Conservation (phyloP, 2,329 filamentous ascomycete genomes). For the Teratosphaeria nubilosa region DNA sequence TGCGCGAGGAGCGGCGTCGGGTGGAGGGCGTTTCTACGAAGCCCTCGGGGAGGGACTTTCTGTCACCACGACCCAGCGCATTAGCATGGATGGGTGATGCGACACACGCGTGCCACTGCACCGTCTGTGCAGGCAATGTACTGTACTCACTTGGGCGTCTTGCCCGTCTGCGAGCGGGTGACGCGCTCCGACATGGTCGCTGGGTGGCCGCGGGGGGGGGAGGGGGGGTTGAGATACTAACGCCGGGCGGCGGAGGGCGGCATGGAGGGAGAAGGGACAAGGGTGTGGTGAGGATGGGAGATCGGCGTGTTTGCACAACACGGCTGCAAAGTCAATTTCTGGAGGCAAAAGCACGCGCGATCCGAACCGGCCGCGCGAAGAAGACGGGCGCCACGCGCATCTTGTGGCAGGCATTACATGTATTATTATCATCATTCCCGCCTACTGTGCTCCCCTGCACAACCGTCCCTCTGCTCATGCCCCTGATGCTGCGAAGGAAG, state of each 20-base stretch:
- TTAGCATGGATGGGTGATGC: not conserved
- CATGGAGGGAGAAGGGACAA: not conserved
- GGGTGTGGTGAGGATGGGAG: not conserved
- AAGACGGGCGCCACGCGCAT: not conserved
- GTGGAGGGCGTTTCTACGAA: slow-evolving; percentile 40
- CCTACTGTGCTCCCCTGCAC: not conserved
- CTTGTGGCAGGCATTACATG: not conserved
- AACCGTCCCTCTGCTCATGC: not conserved
- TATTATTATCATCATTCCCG: not conserved
- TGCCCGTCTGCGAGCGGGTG: slow-evolving; percentile 40
- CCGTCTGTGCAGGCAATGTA: not conserved
- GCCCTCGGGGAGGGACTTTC: slow-evolving; percentile 32
- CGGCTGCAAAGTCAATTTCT: not conserved
- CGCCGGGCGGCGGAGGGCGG: not conserved
- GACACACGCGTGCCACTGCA: not conserved
- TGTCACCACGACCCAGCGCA: slow-evolving; percentile 1
- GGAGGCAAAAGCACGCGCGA: not conserved
- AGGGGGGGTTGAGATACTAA: not conserved
- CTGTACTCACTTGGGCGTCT: slow-evolving; percentile 35
- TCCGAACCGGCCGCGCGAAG: not conserved
- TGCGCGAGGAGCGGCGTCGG: slow-evolving; percentile 30
- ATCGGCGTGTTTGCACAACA: not conserved
- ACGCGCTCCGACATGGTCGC: slow-evolving; percentile 12
- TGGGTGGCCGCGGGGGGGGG: not conserved
- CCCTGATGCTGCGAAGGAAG: not conserved